Base-by-base conservation (phyloP, 192 early-diverging fungal species). In the Podila epigama region DNA sequence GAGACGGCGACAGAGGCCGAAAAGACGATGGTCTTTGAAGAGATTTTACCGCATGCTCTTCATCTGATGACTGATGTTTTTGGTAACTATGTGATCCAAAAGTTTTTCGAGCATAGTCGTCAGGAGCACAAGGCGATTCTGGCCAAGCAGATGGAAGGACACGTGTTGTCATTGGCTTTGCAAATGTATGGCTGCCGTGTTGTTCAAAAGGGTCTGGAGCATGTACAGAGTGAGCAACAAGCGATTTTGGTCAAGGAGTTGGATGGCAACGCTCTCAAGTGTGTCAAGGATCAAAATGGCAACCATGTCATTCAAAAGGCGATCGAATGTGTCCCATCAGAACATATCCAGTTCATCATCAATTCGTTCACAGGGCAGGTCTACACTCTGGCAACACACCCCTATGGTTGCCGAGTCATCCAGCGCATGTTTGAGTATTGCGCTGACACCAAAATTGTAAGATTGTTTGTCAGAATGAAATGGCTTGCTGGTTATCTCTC, bases 151-250 rank as follows among this genome's bases (percentile, higher is more conserved):
- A 98, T 98, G 96, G 92, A 97, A 60, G 92, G 93, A 22, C 95
- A 98, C 70, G 92, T 98, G 10, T 71, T 97, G 42, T 86, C 90
- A 22, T 86, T 98, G 56, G 95, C 95, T 29, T 84, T 97, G 69
- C 97, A 98, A 79, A 98, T 98, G 97, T 98, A 98, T 82, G 97
- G 97, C 7, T 98, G 97, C 75, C 91, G 97, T 34, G 97, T 98
- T 13, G 96, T 98, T 36, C 97, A 98, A 80, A 98, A 98, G 89
- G 63, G 50, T 39, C 87, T 98, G n/a, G 97, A 98, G 79, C 91
- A 97, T 73, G 92, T 98, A n/a, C 81, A 91, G 36, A 85, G 89
- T 1, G 94, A 95, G 62, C 94, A 95, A 83, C 97, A 98, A 85
- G 90, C 92, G 2, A 75, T 80, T 28, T 88, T 98, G 59, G 91